Conservation (phyloP, 2,329 filamentous ascomycete species). For the Pseudogymnoascus sp. region DNA sequence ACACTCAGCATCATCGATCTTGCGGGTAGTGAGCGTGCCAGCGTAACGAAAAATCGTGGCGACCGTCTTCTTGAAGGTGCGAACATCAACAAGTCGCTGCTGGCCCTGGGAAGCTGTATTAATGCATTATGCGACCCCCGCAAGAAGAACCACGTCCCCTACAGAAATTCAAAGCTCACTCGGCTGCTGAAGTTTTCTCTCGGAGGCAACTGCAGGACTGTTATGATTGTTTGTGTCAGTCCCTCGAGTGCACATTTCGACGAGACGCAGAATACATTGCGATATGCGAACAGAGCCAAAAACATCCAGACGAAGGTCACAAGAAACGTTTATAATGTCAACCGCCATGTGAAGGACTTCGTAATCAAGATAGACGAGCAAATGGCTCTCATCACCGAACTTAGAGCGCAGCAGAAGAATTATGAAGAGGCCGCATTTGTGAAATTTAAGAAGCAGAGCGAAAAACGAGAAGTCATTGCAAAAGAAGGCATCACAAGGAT, state of each 20-base stretch:
- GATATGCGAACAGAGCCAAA: conserved; percentile 96
- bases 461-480: conserved; percentile 69
- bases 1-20: conserved; percentile 97
- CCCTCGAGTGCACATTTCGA: conserved; percentile 95
- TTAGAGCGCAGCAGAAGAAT: conserved; percentile 88
- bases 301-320: conserved; percentile 99
- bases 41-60: conserved; percentile 91
- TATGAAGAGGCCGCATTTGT: conserved; percentile 71
- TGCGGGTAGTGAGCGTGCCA: conserved; percentile 90
- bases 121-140: conserved; percentile 92
- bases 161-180: conserved; percentile 95
- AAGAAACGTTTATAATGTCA: conserved; percentile 98
- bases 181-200: conserved; percentile 93
- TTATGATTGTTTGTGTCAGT: conserved; percentile 99
- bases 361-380: conserved; percentile 99
- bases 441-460: conserved; percentile 85
- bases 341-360: conserved; percentile 98
- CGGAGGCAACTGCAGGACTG: conserved; percentile 95
- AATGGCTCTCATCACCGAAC: conserved; percentile 90
- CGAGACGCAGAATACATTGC: conserved; percentile 94
- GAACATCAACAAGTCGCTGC: conserved; percentile 98
- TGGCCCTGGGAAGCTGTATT: conserved; percentile 93
- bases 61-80: conserved; percentile 87
- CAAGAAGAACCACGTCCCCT: conserved; percentile 89
- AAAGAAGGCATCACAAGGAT: conserved; percentile 75